Conservation (phyloP, 495 filamentous ascomycete genomes). For the Lichina pygmaea region DNA sequence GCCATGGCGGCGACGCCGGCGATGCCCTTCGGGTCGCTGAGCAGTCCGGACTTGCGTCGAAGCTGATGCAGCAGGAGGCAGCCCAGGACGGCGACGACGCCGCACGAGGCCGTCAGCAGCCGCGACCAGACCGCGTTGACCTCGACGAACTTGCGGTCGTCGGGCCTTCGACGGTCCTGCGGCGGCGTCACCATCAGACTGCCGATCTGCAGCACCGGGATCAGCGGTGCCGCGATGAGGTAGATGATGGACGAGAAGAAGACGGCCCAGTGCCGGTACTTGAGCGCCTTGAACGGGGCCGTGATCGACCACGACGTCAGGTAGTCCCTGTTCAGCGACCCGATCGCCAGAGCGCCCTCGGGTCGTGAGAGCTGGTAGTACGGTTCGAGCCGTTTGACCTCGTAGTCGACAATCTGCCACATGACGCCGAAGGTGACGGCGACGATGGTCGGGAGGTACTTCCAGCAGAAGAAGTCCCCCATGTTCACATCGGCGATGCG, state of each 20-base stretch:
- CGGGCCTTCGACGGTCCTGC: constrained; percentile 4
- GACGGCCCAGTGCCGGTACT: constrained; percentile 36
- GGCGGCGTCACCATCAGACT: constrained; percentile 23
- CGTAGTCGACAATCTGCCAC: constrained; percentile 50
- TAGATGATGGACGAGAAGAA: constrained; percentile 31
- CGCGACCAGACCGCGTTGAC: constrained; percentile 33
- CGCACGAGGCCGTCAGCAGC: constrained; percentile 21
- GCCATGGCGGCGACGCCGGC: constrained; percentile 53
- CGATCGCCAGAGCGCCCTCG: constrained; percentile 30
- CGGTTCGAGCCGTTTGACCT: constrained; percentile 46
- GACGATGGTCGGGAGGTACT: constrained; percentile 42
- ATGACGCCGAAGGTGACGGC: constrained; percentile 45
- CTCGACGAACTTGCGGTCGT: constrained; percentile 16
- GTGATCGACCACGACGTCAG: constrained; percentile 34
- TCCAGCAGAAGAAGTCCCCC: constrained; percentile 35
- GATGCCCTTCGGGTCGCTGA: constrained; percentile 43
- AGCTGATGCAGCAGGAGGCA: constrained; percentile 25
- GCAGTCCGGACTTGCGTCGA: constrained; percentile 32
- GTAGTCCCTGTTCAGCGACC: constrained; percentile 50
- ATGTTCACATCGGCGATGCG: constrained; percentile 21
- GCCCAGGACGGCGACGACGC: constrained; percentile 27
- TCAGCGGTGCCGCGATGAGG: constrained; percentile 31
- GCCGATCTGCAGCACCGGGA: constrained; percentile 33
- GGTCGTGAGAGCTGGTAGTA: constrained; percentile 46
- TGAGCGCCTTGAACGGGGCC: constrained; percentile 30